These are phyloP conservation scores for Barnettozyma sucrosica DNA, from an alignment of 805 yeast species.

Conservation along the genomic window DNA sequence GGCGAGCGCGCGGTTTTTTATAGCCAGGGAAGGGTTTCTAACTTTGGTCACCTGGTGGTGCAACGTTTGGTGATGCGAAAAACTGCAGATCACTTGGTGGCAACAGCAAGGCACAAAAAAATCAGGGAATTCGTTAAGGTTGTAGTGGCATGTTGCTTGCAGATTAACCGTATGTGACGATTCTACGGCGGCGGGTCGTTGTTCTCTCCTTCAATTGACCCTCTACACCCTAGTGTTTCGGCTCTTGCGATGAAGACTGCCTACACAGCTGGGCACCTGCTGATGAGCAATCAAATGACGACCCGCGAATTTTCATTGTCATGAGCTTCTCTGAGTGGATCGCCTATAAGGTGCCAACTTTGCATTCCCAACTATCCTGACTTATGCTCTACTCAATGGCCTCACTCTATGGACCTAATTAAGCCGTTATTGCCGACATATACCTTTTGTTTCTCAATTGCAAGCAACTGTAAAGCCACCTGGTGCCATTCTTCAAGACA, in stretches of 20 bases:
- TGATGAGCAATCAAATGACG: not conserved
- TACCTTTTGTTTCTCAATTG: too few species aligned
- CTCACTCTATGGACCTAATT: too few species aligned
- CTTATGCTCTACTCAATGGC: too few species aligned
- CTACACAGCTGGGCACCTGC: not conserved
- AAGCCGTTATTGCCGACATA: too few species aligned
- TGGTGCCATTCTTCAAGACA: too few species aligned
- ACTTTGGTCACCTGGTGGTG: slow-evolving; percentile 1
- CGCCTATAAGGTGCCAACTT: not conserved
- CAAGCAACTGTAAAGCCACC: too few species aligned
- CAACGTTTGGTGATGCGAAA: not conserved
- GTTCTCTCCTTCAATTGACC: not conserved
- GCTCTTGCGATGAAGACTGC: not conserved
- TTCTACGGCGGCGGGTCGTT: not conserved
- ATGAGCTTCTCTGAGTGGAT: not conserved
- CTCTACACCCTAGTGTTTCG: too few species aligned
- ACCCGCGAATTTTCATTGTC: not conserved
- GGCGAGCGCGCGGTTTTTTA: not conserved
- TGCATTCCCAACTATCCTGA: not conserved
- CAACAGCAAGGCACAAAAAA: not conserved
- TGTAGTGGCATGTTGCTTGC: not conserved
- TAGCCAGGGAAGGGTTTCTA: not conserved
- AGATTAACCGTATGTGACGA: not conserved
- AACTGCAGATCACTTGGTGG: not conserved
- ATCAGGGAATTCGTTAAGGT: not conserved